These are phyloP conservation scores for Xylariales sp. DNA, from an alignment of 2,329 filamentous ascomycete genomes.

Conservation along the genomic window DNA sequence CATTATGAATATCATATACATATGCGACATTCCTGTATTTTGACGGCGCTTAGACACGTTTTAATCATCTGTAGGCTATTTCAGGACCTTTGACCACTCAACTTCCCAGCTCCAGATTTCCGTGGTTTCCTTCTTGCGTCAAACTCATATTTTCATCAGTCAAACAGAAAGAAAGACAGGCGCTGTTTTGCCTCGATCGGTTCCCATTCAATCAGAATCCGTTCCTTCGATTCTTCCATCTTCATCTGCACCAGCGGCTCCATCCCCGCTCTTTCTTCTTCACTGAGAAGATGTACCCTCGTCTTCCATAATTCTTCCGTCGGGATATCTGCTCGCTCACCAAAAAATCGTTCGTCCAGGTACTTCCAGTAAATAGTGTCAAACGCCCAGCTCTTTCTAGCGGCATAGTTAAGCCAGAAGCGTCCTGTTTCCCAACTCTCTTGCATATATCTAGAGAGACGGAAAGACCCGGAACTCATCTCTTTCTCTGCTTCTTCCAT, in stretches of 20 bases:
- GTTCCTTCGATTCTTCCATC: conserved; percentile 20
- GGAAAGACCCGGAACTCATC: not conserved
- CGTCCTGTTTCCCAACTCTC: conserved; percentile 28
- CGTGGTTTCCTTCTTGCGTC: too few species aligned
- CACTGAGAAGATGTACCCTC: conserved; percentile 21
- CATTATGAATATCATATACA: too few species aligned
- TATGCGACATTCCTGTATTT: too few species aligned
- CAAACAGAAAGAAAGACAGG: conserved; percentile 11
- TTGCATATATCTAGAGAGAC: conserved; percentile 26
- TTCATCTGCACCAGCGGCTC: conserved; percentile 25
- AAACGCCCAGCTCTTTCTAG: conserved; percentile 31
- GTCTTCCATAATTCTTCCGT: conserved; percentile 14
- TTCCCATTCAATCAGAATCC: conserved; percentile 21
- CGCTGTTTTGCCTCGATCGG: conserved; percentile 11
- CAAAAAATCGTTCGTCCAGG: conserved; percentile 29
- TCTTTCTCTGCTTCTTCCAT: conserved; percentile 25
- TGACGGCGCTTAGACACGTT: too few species aligned
- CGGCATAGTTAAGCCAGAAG: conserved; percentile 29
- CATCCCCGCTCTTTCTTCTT: conserved; percentile 19
- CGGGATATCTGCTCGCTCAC: conserved; percentile 11
- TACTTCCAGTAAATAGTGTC: conserved; percentile 31
- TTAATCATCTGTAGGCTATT: too few species aligned
- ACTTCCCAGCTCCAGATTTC: too few species aligned
- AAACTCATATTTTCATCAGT: too few species aligned
- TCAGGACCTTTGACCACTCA: too few species aligned